Percentiles rank a stretch among this genome's conserved stretches.
Evolutionary conservation across 495 filamentous ascomycete species (phyloP).

Genomic region (Polyplosphaeria fusca): DNA sequence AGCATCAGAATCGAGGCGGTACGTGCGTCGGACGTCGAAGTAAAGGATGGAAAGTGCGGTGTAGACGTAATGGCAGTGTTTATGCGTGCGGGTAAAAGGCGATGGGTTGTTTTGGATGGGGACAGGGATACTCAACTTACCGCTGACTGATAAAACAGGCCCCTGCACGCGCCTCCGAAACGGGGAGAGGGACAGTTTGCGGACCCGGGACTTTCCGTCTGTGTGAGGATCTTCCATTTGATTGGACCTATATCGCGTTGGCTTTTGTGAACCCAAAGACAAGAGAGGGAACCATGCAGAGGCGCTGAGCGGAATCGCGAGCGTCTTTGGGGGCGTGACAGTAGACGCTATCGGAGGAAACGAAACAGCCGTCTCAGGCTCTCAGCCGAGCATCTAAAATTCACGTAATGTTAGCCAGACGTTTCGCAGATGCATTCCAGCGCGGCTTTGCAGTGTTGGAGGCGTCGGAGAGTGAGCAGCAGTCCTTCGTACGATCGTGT

Average conservation of each 20-base stretch:
- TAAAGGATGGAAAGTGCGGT: too few species aligned
- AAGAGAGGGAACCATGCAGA: neutral
- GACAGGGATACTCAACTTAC: too few species aligned
- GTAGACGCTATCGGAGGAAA: neutral
- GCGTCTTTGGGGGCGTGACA: neutral
- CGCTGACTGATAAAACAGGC: too few species aligned
- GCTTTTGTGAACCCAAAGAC: neutral
- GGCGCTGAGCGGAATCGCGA: neutral
- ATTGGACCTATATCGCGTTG: neutral
- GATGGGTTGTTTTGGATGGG: conserved; percentile 1
- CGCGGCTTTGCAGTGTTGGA: too few species aligned
- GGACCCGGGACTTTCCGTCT: neutral
- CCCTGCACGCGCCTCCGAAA: neutral
- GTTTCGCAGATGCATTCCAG: too few species aligned
- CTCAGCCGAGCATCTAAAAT: too few species aligned
- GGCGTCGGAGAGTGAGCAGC: too few species aligned
- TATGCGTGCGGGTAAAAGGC: conserved; percentile 6
- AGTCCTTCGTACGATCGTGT: too few species aligned
- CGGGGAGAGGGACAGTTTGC: neutral
- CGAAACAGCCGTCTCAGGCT: too few species aligned
- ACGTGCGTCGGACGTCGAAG: neutral
- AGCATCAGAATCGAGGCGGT: neutral
- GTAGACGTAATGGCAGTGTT: neutral
- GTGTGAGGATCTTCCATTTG: neutral
- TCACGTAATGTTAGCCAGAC: too few species aligned